Base-by-base conservation (phyloP, 352 stramenopile species). In the Phytophthora crassamura region DNA sequence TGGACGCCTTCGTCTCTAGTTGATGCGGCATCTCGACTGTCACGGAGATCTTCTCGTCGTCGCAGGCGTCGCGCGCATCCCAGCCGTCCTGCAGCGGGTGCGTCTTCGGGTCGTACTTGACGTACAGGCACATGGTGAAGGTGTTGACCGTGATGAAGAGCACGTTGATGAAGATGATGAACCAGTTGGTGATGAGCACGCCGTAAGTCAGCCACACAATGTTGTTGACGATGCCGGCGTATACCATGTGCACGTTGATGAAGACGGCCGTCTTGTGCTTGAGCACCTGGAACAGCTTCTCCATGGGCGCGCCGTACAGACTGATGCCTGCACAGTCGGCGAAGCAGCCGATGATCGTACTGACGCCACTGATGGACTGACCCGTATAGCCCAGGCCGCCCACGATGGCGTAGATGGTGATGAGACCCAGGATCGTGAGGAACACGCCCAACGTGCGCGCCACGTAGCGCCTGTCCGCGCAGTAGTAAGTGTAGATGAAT, bases 401-500 rank as follows among this genome's bases (percentile, higher is more conserved):
- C 0, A 85, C 51, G 12, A 77, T 58, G 10, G 75, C 67, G 68
- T 83, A 87, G 40, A 69, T 59, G 6, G 75, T 81, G 7, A 80
- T 14, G 12, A 72, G 22, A 12, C 64, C 32, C 7, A 83, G 59
- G n/a, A 61, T 36, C 16, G 43, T 59, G 46, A 50, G 35, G 28
- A 67, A 61, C 2, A 65, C 35, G 6, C 53, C 34, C 55, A 79
- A 68, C 15, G 74, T 55, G 8, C 60, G 63, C 36, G 55, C 43
- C 15, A 75, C 70, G 41, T 77, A 77, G 32, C 20, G 25, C 38
- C 58, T 75, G 69, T 77, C 78, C 25, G 60, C 57, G 32, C 77
- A 88, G 66, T 83, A 89, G 25, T 64, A 72, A n/a, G 75, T 84
- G 61, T 86, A 89, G 10, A 84, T 59, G 1, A 56, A 49, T 15